phyloP scores from a whole-genome alignment of 2,329 filamentous ascomycete genomes.

The Capronia americana region DNA sequence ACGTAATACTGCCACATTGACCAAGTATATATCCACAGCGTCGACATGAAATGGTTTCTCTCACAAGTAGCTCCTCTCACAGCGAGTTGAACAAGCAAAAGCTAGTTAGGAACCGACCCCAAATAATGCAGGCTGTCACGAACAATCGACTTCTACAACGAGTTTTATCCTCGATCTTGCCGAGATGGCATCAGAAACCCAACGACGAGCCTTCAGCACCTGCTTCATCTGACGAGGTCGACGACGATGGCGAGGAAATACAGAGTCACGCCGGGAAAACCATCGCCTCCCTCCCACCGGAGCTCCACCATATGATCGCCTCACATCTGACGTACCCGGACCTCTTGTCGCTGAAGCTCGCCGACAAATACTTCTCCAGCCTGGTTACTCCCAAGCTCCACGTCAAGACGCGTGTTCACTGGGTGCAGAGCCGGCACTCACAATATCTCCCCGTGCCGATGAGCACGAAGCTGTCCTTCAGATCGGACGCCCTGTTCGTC shows the following conservation, averaged over 20 bases:
- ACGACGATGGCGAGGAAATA: background rate
- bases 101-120: background rate
- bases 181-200: background rate
- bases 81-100: background rate
- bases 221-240: background rate
- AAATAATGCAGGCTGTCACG: background rate
- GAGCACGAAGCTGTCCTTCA: conserved; percentile 22
- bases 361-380: conserved; percentile 40
- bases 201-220: background rate
- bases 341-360: conserved; percentile 40
- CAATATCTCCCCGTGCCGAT: conserved; percentile 25
- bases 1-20: conserved; percentile 17
- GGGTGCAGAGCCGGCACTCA: conserved; percentile 22
- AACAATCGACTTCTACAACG: background rate
- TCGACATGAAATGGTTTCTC: background rate
- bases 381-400: conserved; percentile 15
- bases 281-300: conserved; percentile 52
- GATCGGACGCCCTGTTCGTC: conserved; percentile 33
- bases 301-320: conserved; percentile 43
- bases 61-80: background rate
- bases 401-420: conserved; percentile 23
- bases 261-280: conserved; percentile 41
- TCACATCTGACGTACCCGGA: conserved; percentile 41
- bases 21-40: background rate
- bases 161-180: background rate